Evolutionary conservation across 148 eudicot genomes (phyloP).

Genomic region (Fallopia convolvulus): DNA sequence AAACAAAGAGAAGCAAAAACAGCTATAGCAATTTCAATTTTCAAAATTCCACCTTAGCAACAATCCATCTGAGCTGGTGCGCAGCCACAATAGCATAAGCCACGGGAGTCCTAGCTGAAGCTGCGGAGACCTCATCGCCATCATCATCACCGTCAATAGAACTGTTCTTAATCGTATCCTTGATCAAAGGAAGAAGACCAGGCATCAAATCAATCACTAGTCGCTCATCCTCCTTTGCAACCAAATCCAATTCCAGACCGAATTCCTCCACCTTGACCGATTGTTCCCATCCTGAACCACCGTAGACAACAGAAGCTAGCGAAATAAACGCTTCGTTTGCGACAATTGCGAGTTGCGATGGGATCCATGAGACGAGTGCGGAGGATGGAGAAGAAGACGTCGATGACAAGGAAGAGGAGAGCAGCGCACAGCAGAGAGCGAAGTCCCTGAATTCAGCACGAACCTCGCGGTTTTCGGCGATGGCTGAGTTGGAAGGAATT

Average conservation of each 20-base stretch:
- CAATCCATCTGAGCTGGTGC: constrained; percentile 75
- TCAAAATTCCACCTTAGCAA: constrained; percentile 49
- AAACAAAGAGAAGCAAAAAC: neutral
- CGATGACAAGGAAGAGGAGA: constrained; percentile 32
- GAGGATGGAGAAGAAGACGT: constrained; percentile 22
- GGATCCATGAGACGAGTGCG: constrained; percentile 55
- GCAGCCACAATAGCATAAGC: constrained; percentile 79
- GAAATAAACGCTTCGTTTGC: constrained; percentile 43
- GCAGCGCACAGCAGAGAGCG: constrained; percentile 51
- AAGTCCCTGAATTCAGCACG: constrained; percentile 40
- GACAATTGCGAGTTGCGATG: constrained; percentile 29
- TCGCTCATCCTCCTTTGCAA: constrained; percentile 31
- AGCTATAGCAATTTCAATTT: neutral
- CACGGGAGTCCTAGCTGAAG: constrained; percentile 63
- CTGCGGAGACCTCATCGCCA: constrained; percentile 62
- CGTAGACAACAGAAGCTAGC: constrained; percentile 28
- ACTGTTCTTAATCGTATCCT: constrained; percentile 64
- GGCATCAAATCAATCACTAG: constrained; percentile 65
- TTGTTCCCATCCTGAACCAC: constrained; percentile 13
- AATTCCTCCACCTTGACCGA: constrained; percentile 22
- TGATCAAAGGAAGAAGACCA: constrained; percentile 53
- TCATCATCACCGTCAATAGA: constrained; percentile 47
- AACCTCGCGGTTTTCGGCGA: constrained; percentile 13
- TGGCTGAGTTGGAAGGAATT: constrained; percentile 29
- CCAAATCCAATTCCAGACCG: constrained; percentile 26